Percentiles rank a stretch among this genome's conserved stretches.
Conservation (phyloP, 2,329 filamentous ascomycete species). For the Colletotrichum limetticola region DNA sequence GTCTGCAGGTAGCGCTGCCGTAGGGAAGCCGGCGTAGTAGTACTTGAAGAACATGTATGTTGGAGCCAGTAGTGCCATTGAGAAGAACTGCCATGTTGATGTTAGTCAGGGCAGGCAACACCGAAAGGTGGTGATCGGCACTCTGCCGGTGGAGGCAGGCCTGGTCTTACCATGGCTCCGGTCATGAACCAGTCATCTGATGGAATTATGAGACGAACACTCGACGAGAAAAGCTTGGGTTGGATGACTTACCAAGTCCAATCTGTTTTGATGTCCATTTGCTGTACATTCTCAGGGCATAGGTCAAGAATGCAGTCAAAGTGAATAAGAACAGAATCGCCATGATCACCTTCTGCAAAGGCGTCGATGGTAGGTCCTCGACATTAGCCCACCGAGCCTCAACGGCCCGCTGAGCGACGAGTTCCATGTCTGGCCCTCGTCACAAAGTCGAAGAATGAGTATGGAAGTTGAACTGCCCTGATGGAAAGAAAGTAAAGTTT, state of each 20-base stretch:
- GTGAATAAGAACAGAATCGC: conserved; percentile 47
- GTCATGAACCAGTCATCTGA: conserved; percentile 27
- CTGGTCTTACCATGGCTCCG: conserved; percentile 18
- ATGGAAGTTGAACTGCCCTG: neutral
- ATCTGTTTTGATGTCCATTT: conserved; percentile 6
- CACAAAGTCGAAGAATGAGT: neutral
- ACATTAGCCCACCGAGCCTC: conserved; percentile 36
- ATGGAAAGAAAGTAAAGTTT: neutral
- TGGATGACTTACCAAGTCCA: conserved; percentile 8
- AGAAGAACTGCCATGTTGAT: neutral
- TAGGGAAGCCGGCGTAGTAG: conserved; percentile 19
- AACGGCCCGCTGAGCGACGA: neutral
- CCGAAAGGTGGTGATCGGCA: neutral
- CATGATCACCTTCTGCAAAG: conserved; percentile 43
- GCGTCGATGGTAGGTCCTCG: conserved; percentile 43
- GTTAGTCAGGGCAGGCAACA: neutral
- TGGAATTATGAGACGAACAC: neutral
- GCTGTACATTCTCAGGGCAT: conserved; percentile 40
- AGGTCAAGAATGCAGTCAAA: conserved; percentile 37
- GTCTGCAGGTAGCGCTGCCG: conserved; percentile 3
- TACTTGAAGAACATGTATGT: conserved; percentile 32
- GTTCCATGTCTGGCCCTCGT: neutral
- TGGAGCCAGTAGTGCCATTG: conserved; percentile 1
- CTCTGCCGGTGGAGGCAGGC: neutral
- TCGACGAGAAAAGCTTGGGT: neutral